Evolutionary conservation across 345 rosid genomes (phyloP).

Genomic region (Populus deltoides): DNA sequence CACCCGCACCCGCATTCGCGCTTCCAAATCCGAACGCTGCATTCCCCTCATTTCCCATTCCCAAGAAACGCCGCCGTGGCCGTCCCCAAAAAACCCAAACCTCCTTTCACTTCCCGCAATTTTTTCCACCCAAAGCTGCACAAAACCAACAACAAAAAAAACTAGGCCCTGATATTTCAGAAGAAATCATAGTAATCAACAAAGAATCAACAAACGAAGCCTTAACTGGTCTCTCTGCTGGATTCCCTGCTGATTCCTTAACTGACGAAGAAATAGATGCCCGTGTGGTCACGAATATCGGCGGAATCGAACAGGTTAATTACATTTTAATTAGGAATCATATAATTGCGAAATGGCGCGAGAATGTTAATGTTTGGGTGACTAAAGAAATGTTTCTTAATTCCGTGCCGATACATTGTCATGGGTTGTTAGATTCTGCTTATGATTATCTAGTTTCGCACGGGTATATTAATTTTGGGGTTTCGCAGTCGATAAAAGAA

Average conservation of each 20-base stretch:
- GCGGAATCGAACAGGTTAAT: conserved; percentile 94
- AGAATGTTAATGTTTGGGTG: conserved; percentile 68
- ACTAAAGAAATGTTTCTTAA: conserved; percentile 64
- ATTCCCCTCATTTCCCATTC: conserved; percentile 60
- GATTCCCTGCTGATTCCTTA: conserved; percentile 89
- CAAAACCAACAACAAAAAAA: conserved; percentile 11
- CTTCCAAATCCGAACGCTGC: conserved; percentile 24
- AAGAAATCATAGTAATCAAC: conserved; percentile 89
- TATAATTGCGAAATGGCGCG: conserved; percentile 82
- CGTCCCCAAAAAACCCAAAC: conserved; percentile 64
- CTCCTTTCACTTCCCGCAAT: conserved; percentile 36
- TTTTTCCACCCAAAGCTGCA: conserved; percentile 14
- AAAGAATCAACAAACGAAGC: conserved; percentile 92
- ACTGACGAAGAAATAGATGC: conserved; percentile 89
- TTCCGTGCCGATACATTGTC: conserved; percentile 69
- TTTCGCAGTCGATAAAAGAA: conserved; percentile 69
- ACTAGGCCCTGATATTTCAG: conserved; percentile 44
- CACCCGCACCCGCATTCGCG: conserved; percentile 8
- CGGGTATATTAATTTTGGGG: conserved; percentile 89
- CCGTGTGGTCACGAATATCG: conserved; percentile 69
- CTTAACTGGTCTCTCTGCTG: conserved; percentile 76
- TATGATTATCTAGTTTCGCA: conserved; percentile 68
- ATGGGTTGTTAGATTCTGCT: conserved; percentile 66
- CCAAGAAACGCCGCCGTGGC: conserved; percentile 85
- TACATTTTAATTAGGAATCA: conserved; percentile 90